A percentile compares a stretch with the other conserved stretches of the same genome.
phyloP scores from a whole-genome alignment of 257 asterid species.

The Gardenia jasminoides region DNA sequence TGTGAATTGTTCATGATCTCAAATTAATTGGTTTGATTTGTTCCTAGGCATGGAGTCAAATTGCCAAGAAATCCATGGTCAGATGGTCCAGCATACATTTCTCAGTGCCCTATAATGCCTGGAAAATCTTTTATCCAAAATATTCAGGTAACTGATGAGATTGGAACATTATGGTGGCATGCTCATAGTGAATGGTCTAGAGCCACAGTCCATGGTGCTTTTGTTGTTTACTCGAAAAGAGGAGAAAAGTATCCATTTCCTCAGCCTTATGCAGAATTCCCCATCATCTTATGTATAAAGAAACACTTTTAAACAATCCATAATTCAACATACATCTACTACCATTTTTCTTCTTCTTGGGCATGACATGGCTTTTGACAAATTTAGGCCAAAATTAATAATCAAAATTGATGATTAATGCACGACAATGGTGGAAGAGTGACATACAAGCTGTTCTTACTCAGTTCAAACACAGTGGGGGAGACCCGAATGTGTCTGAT shows the following conservation, averaged over 20 bases:
- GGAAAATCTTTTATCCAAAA: slow-evolving; percentile 45
- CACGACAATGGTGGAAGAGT: slow-evolving; percentile 86
- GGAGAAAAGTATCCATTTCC: slow-evolving; percentile 45
- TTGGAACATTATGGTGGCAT: slow-evolving; percentile 57
- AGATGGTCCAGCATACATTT: slow-evolving; percentile 60
- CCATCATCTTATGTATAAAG: slow-evolving; percentile 51
- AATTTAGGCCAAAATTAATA: neutral
- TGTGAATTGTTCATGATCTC: too few relatives aligned
- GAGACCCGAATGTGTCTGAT: slow-evolving; percentile 54
- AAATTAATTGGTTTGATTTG: neutral
- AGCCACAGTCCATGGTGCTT: slow-evolving; percentile 71
- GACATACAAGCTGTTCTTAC: slow-evolving; percentile 40
- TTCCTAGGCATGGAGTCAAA: slow-evolving; percentile 64
- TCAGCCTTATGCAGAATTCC: slow-evolving; percentile 45
- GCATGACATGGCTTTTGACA: neutral
- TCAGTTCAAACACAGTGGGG: slow-evolving; percentile 45
- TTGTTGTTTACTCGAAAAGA: slow-evolving; percentile 40
- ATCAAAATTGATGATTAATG: neutral
- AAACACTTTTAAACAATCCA: too few relatives aligned
- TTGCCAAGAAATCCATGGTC: slow-evolving; percentile 72
- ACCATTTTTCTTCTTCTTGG: neutral
- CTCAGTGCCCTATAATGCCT: slow-evolving; percentile 69
- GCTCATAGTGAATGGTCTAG: slow-evolving; percentile 45
- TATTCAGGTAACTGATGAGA: slow-evolving; percentile 49
- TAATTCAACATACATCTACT: neutral